phyloP scores from a whole-genome alignment of 331 rosid species.

The Telfairia occidentalis region DNA sequence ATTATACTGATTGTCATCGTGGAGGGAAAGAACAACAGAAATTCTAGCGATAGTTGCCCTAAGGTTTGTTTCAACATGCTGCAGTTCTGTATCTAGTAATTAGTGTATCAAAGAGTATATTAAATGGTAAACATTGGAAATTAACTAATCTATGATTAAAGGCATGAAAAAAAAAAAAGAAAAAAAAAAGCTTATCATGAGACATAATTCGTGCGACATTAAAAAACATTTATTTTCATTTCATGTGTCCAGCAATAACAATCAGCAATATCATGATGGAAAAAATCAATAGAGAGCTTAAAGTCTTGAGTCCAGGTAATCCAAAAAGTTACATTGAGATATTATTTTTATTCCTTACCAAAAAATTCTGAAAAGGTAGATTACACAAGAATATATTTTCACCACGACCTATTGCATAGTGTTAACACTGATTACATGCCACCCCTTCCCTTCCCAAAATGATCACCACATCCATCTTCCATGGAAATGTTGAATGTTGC shows the following conservation, averaged over 20 bases:
- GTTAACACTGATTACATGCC: background rate
- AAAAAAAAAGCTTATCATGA: background rate
- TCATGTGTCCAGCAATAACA: background rate
- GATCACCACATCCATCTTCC: background rate
- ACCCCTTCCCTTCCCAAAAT: background rate
- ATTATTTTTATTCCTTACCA: background rate
- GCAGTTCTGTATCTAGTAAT: constrained; percentile 48
- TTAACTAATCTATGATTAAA: background rate
- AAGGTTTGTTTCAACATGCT: constrained; percentile 78
- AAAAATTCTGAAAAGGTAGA: background rate
- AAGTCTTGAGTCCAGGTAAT: background rate
- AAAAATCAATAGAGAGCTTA: background rate
- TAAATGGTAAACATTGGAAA: background rate
- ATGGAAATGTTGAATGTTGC: background rate
- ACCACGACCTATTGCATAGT: background rate
- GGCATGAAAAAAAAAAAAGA: background rate
- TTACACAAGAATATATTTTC: background rate
- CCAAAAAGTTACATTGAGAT: background rate
- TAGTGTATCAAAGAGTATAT: background rate
- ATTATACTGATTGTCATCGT: constrained; percentile 35
- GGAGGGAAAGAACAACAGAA: constrained; percentile 54
- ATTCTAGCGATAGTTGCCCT: constrained; percentile 67
- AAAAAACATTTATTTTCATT: background rate
- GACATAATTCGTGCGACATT: background rate
- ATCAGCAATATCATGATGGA: background rate